Base-by-base conservation (phyloP, 495 filamentous ascomycete genomes). In the Jackrogersella minutella region DNA sequence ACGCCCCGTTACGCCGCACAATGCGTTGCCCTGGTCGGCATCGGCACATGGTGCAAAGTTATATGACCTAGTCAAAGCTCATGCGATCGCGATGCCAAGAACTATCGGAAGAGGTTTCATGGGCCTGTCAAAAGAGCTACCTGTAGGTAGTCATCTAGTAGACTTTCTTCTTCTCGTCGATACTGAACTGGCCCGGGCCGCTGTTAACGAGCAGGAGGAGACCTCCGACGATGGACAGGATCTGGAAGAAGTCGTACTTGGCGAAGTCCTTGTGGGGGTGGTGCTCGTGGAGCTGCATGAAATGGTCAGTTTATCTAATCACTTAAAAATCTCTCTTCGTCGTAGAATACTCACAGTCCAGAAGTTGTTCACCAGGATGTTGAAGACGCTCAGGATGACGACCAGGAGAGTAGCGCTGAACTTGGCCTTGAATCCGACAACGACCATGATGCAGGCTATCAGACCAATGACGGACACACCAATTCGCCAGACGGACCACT, bases 161-260 rank as follows among this genome's bases (percentile, higher is more conserved):
- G 64, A 99, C 95, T 86, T 99, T 99, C 89, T 99, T 99, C 89
- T 99, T 99, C 86, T 98, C 96, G 77, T 99, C 95, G 79, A 99
- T 92, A 77, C 91, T 96, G 81, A 97, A 89, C 79, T 97, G 91
- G 46, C 95, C 95, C 10, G 95, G 96, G 55, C 95, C 95, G 88
- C 94, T 97, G 86, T 99, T 99, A 78, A 97, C 92, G 56, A 99
- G 85, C 58, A 99, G 88, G 46, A 99, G 83, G 44, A 99, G 89
- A 72, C 95, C 95, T 57, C 95, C 95, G 62, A 99, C 95, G 78
- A 99, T 99, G 39, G 95, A 99, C 52, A 99, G 82, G 74, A 98
- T 97, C 83, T 99, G 95, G 88, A 99, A 99, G 82, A 99, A 99
- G 77, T 98, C 95, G 84, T 99, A 99, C 81, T 99, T 99, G 84